Base-by-base conservation (phyloP, 108 stramenopile genomes). In the Pseudonitzschia multiseries region DNA sequence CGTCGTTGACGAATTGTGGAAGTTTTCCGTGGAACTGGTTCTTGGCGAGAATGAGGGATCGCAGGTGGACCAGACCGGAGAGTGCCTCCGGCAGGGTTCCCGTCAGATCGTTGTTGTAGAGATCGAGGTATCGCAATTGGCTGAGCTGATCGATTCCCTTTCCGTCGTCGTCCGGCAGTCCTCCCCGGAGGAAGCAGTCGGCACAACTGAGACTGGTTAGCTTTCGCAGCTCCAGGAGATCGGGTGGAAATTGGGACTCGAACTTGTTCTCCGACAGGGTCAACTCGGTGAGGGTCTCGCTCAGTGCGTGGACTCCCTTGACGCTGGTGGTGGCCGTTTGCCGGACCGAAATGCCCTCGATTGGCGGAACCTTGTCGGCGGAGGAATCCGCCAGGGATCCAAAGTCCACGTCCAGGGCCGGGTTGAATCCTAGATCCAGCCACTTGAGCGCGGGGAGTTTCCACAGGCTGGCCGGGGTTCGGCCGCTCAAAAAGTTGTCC, bases 141-240 rank as follows among this genome's bases (percentile, higher is more conserved):
- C 33, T 69, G 17, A 76, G 48, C 4, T 46, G 33, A 3, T 26
- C 26, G 29, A 62, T 62, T n/a, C 61, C 61, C 27, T 5, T 21
- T n/a, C 0, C 0, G 6, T 1, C 33, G 8, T 9, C 57, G 28
- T 76, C 68, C 14, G 69, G 75, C 17, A 69, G 60, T 26, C 64
- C 62, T 52, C 69, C 75, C 0, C 57, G 50, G 8, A 69, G 36
- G 41, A 44, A 60, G 33, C 82, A 80, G 21, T 74, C 48, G 41
- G 65, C 56, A 20, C 84, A 44, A 27, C 81, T 33, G 15, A 86
- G 44, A 3, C 54, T 70, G 27, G 75, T 74, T 50, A 86, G 66
- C 21, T 75, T 66, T 0, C 83, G 75, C 22, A 91, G 65, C 41
- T 76, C 72, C 27, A 84, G 80, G 28, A 90, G 40, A 17, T 90